These are phyloP conservation scores for Knufia petricola DNA, from an alignment of 2,329 filamentous ascomycete genomes.

Conservation along the genomic window DNA sequence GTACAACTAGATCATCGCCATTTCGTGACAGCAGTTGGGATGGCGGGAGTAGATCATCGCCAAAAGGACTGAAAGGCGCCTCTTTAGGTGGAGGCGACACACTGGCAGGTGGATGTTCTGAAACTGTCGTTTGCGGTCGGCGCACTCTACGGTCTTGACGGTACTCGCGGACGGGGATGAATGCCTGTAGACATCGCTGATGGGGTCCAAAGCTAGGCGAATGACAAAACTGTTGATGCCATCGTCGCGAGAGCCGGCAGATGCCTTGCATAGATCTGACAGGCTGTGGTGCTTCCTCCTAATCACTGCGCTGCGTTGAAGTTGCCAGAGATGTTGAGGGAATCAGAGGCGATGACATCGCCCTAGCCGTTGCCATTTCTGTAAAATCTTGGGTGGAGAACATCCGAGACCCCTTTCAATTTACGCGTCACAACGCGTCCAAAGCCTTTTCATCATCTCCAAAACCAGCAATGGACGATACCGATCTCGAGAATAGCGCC, in stretches of 20 bases:
- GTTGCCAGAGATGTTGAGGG: background rate
- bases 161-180: constrained; percentile 16
- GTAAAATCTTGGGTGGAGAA: constrained; percentile 2
- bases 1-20: constrained; percentile 30
- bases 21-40: background rate
- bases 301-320: too few relatives aligned
- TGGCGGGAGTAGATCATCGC: constrained; percentile 1
- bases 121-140: background rate
- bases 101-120: background rate
- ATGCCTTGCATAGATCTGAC: constrained; percentile 18
- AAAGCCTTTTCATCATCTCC: background rate
- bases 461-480: background rate
- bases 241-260: constrained; percentile 23
- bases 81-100: background rate
- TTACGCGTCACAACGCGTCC: constrained; percentile 6
- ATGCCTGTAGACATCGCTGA: constrained; percentile 19
- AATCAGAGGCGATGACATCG: constrained; percentile 1
- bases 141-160: constrained; percentile 16
- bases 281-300: background rate
- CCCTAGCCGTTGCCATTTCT: background rate
- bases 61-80: background rate
- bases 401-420: background rate
- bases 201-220: constrained; percentile 21
- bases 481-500: background rate
- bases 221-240: constrained; percentile 23